Evolutionary conservation across 441 rosid genomes (phyloP).

Genomic region (Corymbia calophylla): DNA sequence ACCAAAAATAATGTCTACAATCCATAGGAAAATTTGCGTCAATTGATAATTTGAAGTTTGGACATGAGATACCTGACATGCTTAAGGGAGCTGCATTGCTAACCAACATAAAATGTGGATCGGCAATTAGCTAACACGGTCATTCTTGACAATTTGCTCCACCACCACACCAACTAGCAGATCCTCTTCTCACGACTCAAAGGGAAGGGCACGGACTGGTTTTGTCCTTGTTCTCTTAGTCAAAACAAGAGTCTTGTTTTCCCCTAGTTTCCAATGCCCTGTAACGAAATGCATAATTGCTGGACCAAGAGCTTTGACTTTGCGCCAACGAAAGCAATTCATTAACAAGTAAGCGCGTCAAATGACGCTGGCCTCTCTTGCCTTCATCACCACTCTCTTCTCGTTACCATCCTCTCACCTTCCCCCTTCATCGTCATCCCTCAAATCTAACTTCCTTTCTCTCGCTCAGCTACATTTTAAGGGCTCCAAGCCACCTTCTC

Average conservation of each 20-base stretch:
- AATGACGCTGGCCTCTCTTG: neutral
- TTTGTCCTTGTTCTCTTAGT: neutral
- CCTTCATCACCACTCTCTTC: neutral
- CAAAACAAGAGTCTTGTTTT: neutral
- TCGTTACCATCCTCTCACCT: neutral
- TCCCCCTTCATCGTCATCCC: neutral
- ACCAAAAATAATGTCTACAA: neutral
- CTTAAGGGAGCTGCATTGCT: neutral
- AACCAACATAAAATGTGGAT: neutral
- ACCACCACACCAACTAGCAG: neutral
- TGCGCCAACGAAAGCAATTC: neutral
- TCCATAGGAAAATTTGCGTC: neutral
- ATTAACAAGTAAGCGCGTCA: neutral
- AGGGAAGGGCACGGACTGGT: neutral
- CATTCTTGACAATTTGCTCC: neutral
- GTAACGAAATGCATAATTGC: neutral
- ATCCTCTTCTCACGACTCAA: neutral
- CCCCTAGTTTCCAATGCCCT: neutral
- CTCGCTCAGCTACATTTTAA: neutral
- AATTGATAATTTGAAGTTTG: neutral
- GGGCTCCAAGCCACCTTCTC: neutral
- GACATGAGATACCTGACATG: neutral
- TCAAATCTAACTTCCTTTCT: neutral
- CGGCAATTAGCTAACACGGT: neutral
- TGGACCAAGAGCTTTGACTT: neutral